phyloP scores from a whole-genome alignment of 768 basidiomycete genomes.

The Hypholoma sublateritium region DNA sequence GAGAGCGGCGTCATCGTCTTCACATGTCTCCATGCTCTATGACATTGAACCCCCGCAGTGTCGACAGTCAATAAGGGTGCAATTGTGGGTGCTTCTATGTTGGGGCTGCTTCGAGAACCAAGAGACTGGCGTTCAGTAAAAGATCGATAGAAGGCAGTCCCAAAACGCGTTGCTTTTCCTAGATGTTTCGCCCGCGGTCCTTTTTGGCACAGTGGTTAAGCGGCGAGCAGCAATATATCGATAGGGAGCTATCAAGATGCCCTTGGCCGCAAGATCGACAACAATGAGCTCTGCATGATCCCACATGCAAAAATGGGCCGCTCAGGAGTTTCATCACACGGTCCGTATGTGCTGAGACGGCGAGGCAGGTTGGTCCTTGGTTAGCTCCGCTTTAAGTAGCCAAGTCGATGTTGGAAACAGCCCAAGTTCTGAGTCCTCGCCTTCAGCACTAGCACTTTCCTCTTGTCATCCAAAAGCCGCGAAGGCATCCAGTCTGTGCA shows the following conservation, averaged over 20 bases:
- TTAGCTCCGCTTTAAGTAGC: conserved; percentile 11
- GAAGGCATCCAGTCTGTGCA: no score
- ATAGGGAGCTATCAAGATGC: conserved; percentile 14
- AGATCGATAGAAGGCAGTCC: conserved; percentile 3
- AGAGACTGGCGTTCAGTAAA: conserved; percentile 9
- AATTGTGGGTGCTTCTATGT: neutral
- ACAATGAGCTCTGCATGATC: conserved; percentile 14
- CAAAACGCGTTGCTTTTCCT: conserved; percentile 1
- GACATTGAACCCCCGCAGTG: neutral
- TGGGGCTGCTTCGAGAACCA: conserved; percentile 7
- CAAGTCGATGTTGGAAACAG: neutral
- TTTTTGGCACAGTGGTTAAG: conserved; percentile 12
- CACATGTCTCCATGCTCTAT: conserved; percentile 8
- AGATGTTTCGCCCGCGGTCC: neutral
- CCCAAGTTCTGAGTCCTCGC: neutral
- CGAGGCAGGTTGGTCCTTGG: conserved; percentile 9
- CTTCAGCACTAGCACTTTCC: neutral
- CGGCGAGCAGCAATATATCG: conserved; percentile 20
- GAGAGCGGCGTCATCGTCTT: conserved; percentile 8
- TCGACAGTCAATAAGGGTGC: neutral
- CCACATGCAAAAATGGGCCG: conserved; percentile 11
- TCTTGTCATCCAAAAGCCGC: no score
- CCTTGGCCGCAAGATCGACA: conserved; percentile 15
- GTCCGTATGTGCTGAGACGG: conserved; percentile 11
- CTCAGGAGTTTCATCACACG: conserved; percentile 22